Evolutionary conservation across 345 rosid genomes (phyloP), one percentile per base, ranked within the genome.

Genomic region (Bruguiera gymnorhiza): DNA sequence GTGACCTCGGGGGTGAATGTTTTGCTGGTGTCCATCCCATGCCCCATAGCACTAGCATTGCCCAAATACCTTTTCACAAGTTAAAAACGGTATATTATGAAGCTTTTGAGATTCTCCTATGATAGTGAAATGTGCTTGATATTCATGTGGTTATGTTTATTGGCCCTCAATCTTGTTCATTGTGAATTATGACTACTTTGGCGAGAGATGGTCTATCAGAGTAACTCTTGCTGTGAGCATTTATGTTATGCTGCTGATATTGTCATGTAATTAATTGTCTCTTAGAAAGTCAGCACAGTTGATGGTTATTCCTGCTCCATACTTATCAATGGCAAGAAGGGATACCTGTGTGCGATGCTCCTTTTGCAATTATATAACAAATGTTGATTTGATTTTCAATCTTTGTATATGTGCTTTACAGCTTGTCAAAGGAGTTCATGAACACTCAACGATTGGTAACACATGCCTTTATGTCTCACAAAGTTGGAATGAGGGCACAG

Each of bases 401-500:
- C 52, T 66, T 75, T 4, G 46, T 63, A 8, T 52, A 10, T 61
- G 15, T 70, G 57, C 65, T 69, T 54, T 69, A 50, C 81, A 83
- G 89, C 63, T 30, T 70, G 43, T 86, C 87, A 32, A 86, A 86
- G 83, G 87, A 83, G 75, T 86, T 86, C 73, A 69, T 71, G 77
- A 78, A 73, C 71, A 82, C 87, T 21, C 84, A 73, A 62, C 73
- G 84, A 71, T 69, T 86, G 82, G 86, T 71, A 43, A 82, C 74
- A 16, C 87, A 86, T 77, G 81, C 86, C 43, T 80, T 78, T 70
- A 86, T 84, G 89, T 79, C 87, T 75, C 86, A 60, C 78, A 84
- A 78, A 69, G 73, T 21, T 76, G 86, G 84, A 60, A 65, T 83
- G 70, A 76, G 87, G 71, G 86, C 84, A 20, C 52, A 55, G 62